Evolutionary conservation across 352 stramenopile species (phyloP), one percentile per base, ranked within the genome.

Genomic region (Globisporangium uncinulatum): DNA sequence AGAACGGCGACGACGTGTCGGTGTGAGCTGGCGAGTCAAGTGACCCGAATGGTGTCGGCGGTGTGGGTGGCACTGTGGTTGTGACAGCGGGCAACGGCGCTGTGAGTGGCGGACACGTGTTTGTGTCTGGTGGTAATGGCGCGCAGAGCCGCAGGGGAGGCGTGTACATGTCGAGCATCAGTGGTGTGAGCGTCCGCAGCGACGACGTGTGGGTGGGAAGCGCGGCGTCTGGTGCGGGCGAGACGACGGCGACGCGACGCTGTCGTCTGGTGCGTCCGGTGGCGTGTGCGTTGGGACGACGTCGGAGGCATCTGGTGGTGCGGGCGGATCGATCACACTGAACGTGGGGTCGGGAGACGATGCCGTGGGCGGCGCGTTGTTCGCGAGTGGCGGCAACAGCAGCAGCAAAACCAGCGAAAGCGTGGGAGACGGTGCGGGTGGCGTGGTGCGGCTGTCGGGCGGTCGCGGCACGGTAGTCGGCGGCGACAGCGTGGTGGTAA

Each of bases 211-310:
- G 14, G 5, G 31, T 61, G 13, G 20, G 36, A n/a, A 68, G 50
- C 41, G 21, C 21, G 10, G 47, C 21, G 31, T 52, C 47, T 6
- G 31, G 21, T 52, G 42, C 39, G 19, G 34, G 8, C n/a, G 14
- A 20, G 13, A 43, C 42, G 20, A 45, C 20, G 54, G 54, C 29
- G 9, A 7, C 0, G 29, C 52, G 29, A 34, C 20, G 13, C 31
- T 59, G 15, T 21, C 20, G 11, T 34, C 53, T 14, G 53, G 53
- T 15, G 20, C 53, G 14, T 66, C 59, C 5, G 59, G 59, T 19
- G 48, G 54, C 42, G 47, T 66, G 45, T 61, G 24, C 19, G 46
- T 66, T n/a, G n/a, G n/a, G n/a, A 17, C 44, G 53, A 66, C 53
- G 29, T 66, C 59, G 15, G 47, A 61, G 14, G 53, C 53, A 34